phyloP scores from a whole-genome alignment of 2,329 filamentous ascomycete species.

The Graphium sp. region DNA sequence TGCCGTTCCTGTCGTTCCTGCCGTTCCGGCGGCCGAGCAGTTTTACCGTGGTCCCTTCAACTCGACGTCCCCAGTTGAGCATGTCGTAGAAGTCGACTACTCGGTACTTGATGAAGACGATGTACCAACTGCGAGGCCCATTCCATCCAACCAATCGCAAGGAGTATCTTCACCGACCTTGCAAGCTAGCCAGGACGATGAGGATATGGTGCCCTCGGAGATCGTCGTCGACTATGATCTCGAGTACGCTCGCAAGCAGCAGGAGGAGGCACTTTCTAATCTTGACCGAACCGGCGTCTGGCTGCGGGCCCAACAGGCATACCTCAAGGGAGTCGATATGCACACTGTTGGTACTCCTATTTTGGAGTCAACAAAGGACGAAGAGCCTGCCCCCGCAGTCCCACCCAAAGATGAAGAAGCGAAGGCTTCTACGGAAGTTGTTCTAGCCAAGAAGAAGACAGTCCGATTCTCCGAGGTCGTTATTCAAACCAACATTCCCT shows the following conservation, averaged over 20 bases:
- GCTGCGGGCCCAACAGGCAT: slow-evolving; percentile 67
- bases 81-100: slow-evolving; percentile 8
- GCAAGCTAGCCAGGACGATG: slow-evolving; percentile 24
- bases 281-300: slow-evolving; percentile 74
- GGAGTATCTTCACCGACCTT: slow-evolving; percentile 12
- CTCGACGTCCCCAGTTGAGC: slow-evolving; percentile 4
- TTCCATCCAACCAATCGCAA: slow-evolving; percentile 12
- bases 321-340: slow-evolving; percentile 55
- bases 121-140: slow-evolving; percentile 28
- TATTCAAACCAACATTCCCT: slow-evolving; percentile 25
- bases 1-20: slow-evolving; percentile 16
- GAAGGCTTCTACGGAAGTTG: too few relatives aligned
- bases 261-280: slow-evolving; percentile 53
- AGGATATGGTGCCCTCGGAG: slow-evolving; percentile 35
- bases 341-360: too few relatives aligned
- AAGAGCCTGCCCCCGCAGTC: not conserved
- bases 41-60: slow-evolving; percentile 1
- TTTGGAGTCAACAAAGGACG: too few relatives aligned
- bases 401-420: slow-evolving; percentile 19
- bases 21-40: slow-evolving; percentile 2
- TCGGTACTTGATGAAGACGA: slow-evolving; percentile 7
- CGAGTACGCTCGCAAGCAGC: slow-evolving; percentile 57
- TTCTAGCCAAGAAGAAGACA: slow-evolving; percentile 51
- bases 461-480: slow-evolving; percentile 54
- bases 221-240: slow-evolving; percentile 59